Evolutionary conservation across 1,284 basidiomycete species (phyloP).

Genomic region (Moesziomyces antarcticus): DNA sequence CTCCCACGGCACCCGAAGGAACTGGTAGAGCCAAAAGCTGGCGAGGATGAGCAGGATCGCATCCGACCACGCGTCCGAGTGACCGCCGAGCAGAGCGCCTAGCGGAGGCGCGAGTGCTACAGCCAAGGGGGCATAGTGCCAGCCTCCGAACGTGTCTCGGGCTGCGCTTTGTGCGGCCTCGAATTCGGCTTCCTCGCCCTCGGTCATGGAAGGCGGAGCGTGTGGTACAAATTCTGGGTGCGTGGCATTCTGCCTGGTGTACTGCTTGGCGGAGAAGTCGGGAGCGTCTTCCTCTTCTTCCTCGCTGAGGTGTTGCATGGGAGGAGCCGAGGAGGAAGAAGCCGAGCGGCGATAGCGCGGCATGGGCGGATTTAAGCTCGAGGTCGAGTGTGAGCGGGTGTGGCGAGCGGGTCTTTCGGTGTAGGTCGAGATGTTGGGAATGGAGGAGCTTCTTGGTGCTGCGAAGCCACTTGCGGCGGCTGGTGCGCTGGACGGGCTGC

Average conservation of each 20-base stretch:
- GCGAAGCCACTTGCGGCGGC: conserved; percentile 2
- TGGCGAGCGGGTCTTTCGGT: conserved; percentile 26
- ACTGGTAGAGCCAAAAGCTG: conserved; percentile 67
- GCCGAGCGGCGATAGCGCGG: conserved; percentile 19
- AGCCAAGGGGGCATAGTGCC: conserved; percentile 58
- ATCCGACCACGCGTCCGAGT: conserved; percentile 68
- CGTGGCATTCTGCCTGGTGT: conserved; percentile 1
- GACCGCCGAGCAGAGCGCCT: conserved; percentile 58
- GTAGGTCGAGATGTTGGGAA: conserved; percentile 30
- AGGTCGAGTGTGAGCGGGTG: conserved; percentile 33
- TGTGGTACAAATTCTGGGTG: conserved; percentile 15
- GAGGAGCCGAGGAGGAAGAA: conserved; percentile 29
- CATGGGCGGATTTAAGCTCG: conserved; percentile 24
- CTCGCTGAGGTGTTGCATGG: conserved; percentile 33
- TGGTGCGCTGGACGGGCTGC: conserved; percentile 63
- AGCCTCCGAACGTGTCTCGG: conserved; percentile 47
- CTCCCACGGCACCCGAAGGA: conserved; percentile 53
- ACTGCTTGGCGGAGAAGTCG: neutral
- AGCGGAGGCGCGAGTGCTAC: conserved; percentile 60
- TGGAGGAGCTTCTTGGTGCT: conserved; percentile 31
- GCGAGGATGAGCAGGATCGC: conserved; percentile 67
- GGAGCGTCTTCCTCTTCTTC: conserved; percentile 29
- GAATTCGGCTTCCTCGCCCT: conserved; percentile 71
- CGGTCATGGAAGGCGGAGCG: conserved; percentile 29
- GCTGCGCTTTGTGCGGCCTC: conserved; percentile 74